Conservation (phyloP, 257 asterid genomes). For the Dorcoceras hygrometricum region DNA sequence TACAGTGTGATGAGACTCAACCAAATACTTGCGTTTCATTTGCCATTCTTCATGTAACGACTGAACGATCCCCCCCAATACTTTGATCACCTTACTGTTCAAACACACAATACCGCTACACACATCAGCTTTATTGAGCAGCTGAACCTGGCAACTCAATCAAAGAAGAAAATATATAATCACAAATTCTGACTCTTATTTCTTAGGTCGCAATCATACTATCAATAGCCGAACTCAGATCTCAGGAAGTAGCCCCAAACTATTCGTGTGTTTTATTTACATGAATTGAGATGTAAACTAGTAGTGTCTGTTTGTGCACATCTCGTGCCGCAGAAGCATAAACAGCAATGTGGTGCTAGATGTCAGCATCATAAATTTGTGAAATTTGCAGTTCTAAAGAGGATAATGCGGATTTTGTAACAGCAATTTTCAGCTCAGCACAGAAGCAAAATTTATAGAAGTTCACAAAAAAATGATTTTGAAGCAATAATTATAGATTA, state of each 20-base stretch:
- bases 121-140: conserved; percentile 52
- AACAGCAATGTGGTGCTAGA: conserved; percentile 14
- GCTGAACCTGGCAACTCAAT: conserved; percentile 54
- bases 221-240: conserved; percentile 1
- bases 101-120: conserved; percentile 65
- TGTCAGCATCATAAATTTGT: conserved; percentile 2
- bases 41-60: conserved; percentile 87
- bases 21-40: conserved; percentile 69
- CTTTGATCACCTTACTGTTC: conserved; percentile 42
- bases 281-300: too few relatives aligned
- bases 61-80: conserved; percentile 77
- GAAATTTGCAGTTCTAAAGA: conserved; percentile 3
- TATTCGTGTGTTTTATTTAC: too few relatives aligned
- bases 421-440: not conserved
- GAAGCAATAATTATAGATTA: too few relatives aligned
- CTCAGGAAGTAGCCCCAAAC: not conserved
- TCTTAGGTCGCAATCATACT: conserved; percentile 8
- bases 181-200: conserved; percentile 10
- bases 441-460: not conserved
- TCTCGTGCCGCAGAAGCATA: conserved; percentile 13
- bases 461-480: too few relatives aligned
- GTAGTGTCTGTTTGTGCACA: not conserved
- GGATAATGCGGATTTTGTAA: not conserved
- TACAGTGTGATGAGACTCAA: conserved; percentile 49
- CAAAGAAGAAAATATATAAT: conserved; percentile 20